These are phyloP conservation scores for Vitis hybrid DNA, from an alignment of 177 flowering plant genomes.

Conservation along the genomic window DNA sequence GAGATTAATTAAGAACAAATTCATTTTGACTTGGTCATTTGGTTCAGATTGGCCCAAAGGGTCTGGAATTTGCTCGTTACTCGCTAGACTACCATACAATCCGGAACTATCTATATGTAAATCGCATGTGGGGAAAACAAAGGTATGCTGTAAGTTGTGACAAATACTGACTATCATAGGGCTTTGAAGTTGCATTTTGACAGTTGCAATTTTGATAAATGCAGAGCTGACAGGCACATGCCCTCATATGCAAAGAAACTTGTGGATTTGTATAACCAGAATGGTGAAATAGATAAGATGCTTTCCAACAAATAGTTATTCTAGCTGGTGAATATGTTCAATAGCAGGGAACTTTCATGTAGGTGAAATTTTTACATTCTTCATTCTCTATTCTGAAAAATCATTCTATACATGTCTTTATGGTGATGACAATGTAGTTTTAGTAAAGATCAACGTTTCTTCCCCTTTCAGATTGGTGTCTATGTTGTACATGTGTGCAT, in stretches of 20 bases:
- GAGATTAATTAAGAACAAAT: background rate
- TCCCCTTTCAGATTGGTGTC: too few species aligned
- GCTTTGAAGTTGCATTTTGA: background rate
- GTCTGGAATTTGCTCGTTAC: constrained; percentile 95
- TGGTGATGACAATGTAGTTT: background rate
- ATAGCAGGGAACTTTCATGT: background rate
- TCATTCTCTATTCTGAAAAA: background rate
- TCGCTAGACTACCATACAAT: constrained; percentile 96
- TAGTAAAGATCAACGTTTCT: background rate
- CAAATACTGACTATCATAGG: background rate
- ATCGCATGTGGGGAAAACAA: constrained; percentile 83
- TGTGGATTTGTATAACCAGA: constrained; percentile 82
- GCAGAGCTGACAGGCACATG: constrained; percentile 84
- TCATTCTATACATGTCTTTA: background rate
- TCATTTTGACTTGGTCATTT: constrained; percentile 14
- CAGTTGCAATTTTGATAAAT: constrained; percentile 13
- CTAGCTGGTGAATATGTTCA: background rate
- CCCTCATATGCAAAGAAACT: constrained; percentile 90
- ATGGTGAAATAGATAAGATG: constrained; percentile 80
- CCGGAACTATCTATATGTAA: constrained; percentile 76
- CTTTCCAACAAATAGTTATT: constrained; percentile 39
- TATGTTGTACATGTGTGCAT: too few species aligned
- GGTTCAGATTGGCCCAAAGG: constrained; percentile 91
- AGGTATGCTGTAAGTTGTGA: constrained; percentile 41
- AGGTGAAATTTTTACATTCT: background rate